Conservation (phyloP, 352 stramenopile genomes). For the Phytophthora citrophthora region DNA sequence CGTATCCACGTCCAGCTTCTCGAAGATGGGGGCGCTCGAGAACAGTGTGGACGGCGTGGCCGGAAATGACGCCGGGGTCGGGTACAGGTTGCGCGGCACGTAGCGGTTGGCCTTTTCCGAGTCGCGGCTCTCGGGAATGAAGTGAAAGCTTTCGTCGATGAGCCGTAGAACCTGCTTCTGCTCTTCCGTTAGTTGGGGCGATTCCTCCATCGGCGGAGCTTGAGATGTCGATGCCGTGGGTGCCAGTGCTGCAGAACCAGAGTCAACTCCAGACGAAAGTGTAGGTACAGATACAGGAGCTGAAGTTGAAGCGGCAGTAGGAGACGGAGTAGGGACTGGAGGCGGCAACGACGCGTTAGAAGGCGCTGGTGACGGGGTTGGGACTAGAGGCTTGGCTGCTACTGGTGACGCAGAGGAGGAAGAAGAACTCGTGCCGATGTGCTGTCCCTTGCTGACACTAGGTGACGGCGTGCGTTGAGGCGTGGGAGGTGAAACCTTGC, state of each 20-base stretch:
- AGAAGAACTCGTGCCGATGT: slow-evolving; percentile 33
- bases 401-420: slow-evolving; percentile 47
- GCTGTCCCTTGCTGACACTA: slow-evolving; percentile 32
- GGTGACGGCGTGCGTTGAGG: slow-evolving; percentile 45
- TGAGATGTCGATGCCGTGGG: slow-evolving; percentile 31
- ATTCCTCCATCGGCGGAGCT: slow-evolving; percentile 41
- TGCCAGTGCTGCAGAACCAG: slow-evolving; percentile 23
- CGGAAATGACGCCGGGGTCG: slow-evolving; percentile 91
- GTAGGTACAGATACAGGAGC: slow-evolving; percentile 13
- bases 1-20: slow-evolving; percentile 98
- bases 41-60: slow-evolving; percentile 91
- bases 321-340: slow-evolving; percentile 32
- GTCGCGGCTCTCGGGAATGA: slow-evolving; percentile 90
- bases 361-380: slow-evolving; percentile 30
- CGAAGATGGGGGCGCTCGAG: slow-evolving; percentile 95
- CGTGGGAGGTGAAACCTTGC: slow-evolving; percentile 46
- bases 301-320: slow-evolving; percentile 10
- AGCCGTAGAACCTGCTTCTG: slow-evolving; percentile 80
- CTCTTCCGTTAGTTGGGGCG: slow-evolving; percentile 73
- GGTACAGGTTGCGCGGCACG: slow-evolving; percentile 95
- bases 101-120: slow-evolving; percentile 93
- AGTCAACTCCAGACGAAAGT: slow-evolving; percentile 19
- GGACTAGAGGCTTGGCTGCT: slow-evolving; percentile 25
- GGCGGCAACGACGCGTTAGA: slow-evolving; percentile 39
- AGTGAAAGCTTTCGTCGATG: slow-evolving; percentile 92